Conservation (phyloP, 2,329 filamentous ascomycete species). For the Talaromyces sp. region DNA sequence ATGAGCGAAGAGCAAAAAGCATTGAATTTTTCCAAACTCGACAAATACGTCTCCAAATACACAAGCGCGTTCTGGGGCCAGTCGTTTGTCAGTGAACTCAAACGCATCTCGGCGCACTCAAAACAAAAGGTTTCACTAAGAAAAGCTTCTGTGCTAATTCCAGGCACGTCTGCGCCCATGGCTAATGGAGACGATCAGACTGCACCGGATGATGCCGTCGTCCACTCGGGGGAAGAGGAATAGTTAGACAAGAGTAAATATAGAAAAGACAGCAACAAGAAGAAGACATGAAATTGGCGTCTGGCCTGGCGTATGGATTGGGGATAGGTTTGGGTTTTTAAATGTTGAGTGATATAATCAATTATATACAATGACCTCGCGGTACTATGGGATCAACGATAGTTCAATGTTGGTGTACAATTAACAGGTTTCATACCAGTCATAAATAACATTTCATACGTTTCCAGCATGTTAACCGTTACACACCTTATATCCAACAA, state of each 20-base stretch:
- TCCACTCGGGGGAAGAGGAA: conserved; percentile 7
- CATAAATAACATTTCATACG: too few species aligned
- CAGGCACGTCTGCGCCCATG: conserved; percentile 11
- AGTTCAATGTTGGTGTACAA: too few species aligned
- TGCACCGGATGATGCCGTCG: conserved; percentile 4
- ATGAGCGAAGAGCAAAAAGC: conserved; percentile 82
- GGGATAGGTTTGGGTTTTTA: neutral
- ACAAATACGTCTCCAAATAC: conserved; percentile 92
- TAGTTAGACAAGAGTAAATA: neutral
- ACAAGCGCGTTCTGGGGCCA: conserved; percentile 93
- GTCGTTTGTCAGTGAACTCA: conserved; percentile 81
- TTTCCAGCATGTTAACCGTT: too few species aligned
- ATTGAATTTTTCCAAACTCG: conserved; percentile 80
- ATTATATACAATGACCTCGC: neutral
- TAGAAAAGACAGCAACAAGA: neutral
- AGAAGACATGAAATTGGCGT: neutral
- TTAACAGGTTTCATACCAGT: too few species aligned
- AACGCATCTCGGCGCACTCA: conserved; percentile 48
- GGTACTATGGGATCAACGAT: neutral
- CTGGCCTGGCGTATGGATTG: neutral
- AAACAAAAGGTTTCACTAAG: conserved; percentile 33
- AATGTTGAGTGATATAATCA: neutral
- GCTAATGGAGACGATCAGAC: conserved; percentile 15
- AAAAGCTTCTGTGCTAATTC: conserved; percentile 19
- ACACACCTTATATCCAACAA: too few species aligned